phyloP scores from a whole-genome alignment of 805 yeast genomes.

The Komagataella kurtzmanii region DNA sequence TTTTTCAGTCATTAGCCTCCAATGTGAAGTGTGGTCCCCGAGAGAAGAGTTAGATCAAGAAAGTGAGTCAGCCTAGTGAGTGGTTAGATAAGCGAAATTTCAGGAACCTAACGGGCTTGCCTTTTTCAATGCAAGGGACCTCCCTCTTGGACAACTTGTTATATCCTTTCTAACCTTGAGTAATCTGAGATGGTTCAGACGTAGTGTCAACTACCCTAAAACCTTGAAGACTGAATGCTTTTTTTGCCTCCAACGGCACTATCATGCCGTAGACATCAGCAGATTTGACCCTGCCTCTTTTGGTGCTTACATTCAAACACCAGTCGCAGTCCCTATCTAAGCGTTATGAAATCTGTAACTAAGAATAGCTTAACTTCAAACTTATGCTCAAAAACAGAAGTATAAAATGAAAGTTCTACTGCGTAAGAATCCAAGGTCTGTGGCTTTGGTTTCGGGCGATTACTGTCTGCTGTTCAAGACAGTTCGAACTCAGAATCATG shows the following conservation, averaged over 20 bases:
- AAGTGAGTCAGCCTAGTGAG: neutral
- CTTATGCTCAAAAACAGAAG: neutral
- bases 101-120: neutral
- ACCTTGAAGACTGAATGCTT: too few relatives aligned
- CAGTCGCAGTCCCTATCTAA: neutral
- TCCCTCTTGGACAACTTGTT: neutral
- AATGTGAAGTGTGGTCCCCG: neutral
- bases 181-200: too few relatives aligned
- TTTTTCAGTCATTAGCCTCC: conserved; percentile 4
- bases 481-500: conserved; percentile 15
- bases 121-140: neutral
- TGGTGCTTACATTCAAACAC: neutral
- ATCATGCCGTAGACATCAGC: too few relatives aligned
- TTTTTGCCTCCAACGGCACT: too few relatives aligned
- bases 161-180: neutral
- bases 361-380: neutral
- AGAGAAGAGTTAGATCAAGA: neutral
- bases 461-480: conserved; percentile 49
- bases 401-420: conserved; percentile 44
- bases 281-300: neutral
- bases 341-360: neutral
- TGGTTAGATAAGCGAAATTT: neutral
- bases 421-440: conserved; percentile 52
- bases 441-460: conserved; percentile 47
- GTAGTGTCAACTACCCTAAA: too few relatives aligned